These are phyloP conservation scores for Dovyalis caffra DNA, from an alignment of 345 rosid species.

Conservation along the genomic window DNA sequence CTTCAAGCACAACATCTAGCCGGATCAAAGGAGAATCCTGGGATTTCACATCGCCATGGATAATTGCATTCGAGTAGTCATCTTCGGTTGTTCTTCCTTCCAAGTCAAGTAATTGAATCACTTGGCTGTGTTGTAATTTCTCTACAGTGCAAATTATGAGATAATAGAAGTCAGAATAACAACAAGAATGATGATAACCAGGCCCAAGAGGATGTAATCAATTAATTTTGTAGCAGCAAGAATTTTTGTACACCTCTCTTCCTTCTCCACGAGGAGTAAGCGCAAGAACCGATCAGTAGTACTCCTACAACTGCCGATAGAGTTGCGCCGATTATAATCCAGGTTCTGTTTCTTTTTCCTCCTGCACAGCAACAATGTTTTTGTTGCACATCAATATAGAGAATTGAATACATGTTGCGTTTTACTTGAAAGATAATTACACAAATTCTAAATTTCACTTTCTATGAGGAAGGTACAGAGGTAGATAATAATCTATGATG, in stretches of 20 bases:
- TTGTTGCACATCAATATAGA: too few species aligned
- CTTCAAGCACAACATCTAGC: slow-evolving; percentile 11
- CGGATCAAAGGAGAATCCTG: slow-evolving; percentile 27
- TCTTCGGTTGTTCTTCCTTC: background rate
- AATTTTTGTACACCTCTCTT: background rate
- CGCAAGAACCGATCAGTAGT: background rate
- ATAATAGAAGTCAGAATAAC: background rate
- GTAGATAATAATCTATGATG: too few species aligned
- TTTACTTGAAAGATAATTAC: background rate
- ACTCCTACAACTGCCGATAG: background rate
- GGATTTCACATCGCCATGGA: slow-evolving; percentile 11
- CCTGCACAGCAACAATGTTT: background rate
- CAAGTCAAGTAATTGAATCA: slow-evolving; percentile 19
- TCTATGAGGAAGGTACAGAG: too few species aligned
- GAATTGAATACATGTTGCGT: background rate
- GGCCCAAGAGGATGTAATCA: background rate
- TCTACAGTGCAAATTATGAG: background rate
- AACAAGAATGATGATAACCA: background rate
- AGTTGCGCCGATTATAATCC: slow-evolving; percentile 8
- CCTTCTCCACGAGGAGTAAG: slow-evolving; percentile 2
- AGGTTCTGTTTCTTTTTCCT: background rate
- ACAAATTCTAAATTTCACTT: too few species aligned
- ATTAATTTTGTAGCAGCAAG: background rate
- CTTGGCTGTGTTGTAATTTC: background rate
- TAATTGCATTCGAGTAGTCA: background rate